Percentiles rank a stretch among this genome's conserved stretches.
Conservation (phyloP, 306 rosid species). For the Corylus avellana region DNA sequence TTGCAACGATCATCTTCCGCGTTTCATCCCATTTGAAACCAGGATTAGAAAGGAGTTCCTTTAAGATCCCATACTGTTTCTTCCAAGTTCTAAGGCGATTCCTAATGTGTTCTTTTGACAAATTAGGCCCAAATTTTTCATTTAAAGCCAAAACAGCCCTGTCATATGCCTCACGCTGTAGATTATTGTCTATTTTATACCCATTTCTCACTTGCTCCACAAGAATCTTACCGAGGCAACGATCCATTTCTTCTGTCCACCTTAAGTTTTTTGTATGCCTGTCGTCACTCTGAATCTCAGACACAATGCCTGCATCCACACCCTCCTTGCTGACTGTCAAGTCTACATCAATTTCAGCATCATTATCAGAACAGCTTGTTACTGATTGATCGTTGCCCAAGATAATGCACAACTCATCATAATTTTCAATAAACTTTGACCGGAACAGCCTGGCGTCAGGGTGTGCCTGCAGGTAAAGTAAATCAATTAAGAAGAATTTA, state of each 20-base stretch:
- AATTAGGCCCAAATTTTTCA: conserved; percentile 43
- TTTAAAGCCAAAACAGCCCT: conserved; percentile 43
- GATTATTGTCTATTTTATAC: conserved; percentile 46
- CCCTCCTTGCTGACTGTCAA: conserved; percentile 39
- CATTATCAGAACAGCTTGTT: conserved; percentile 40
- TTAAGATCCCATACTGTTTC: conserved; percentile 45
- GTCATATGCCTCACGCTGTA: conserved; percentile 50
- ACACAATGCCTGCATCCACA: conserved; percentile 30
- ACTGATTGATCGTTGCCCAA: conserved; percentile 46
- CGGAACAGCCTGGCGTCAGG: conserved; percentile 51
- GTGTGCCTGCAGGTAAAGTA: conserved; percentile 41
- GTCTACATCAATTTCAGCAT: conserved; percentile 39
- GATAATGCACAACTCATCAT: conserved; percentile 47
- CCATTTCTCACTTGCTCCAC: conserved; percentile 56
- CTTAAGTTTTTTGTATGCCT: conserved; percentile 40
- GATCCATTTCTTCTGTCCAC: conserved; percentile 64
- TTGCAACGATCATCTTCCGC: conserved; percentile 47
- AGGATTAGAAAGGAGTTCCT: conserved; percentile 45
- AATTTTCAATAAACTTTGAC: conserved; percentile 45
- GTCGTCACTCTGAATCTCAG: conserved; percentile 42
- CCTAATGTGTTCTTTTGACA: conserved; percentile 49
- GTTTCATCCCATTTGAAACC: conserved; percentile 61
- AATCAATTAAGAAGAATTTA: conserved; percentile 6
- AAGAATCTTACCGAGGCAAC: conserved; percentile 52
- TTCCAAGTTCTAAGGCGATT: conserved; percentile 59